phyloP scores from a whole-genome alignment of 257 asterid genomes.

The Oldenlandia corymbosa region DNA sequence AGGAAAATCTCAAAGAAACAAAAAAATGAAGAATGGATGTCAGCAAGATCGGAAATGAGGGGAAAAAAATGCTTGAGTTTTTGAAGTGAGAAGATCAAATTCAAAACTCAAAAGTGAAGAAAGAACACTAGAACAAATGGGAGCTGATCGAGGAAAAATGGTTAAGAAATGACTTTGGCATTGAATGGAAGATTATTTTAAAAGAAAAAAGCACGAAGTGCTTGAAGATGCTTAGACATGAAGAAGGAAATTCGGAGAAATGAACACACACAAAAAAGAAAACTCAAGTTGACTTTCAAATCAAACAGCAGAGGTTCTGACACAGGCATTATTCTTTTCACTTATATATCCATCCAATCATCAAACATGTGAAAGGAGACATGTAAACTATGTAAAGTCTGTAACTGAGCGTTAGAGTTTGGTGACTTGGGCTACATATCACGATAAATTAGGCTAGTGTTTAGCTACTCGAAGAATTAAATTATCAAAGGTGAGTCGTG shows the following conservation, averaged over 20 bases:
- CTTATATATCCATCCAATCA: background rate
- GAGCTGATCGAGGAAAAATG: slow-evolving; percentile 12
- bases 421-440: background rate
- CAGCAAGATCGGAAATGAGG: slow-evolving; percentile 14
- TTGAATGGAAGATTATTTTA: slow-evolving; percentile 26
- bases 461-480: too few species aligned
- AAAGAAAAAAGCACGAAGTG: slow-evolving; percentile 34
- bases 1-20: background rate
- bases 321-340: background rate
- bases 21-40: slow-evolving; percentile 3
- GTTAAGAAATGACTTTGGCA: slow-evolving; percentile 9
- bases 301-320: background rate
- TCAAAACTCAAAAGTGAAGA: background rate
- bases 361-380: slow-evolving; percentile 3
- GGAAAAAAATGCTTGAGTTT: background rate
- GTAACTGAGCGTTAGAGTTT: background rate
- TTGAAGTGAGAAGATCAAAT: background rate
- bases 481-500: too few species aligned
- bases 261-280: too few species aligned
- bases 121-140: background rate
- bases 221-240: slow-evolving; percentile 44
- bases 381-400: background rate
- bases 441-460: background rate
- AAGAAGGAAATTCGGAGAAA: slow-evolving; percentile 28
- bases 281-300: slow-evolving; percentile 33